Evolutionary conservation across 257 asterid genomes (phyloP).

Genomic region (Avicennia marina): DNA sequence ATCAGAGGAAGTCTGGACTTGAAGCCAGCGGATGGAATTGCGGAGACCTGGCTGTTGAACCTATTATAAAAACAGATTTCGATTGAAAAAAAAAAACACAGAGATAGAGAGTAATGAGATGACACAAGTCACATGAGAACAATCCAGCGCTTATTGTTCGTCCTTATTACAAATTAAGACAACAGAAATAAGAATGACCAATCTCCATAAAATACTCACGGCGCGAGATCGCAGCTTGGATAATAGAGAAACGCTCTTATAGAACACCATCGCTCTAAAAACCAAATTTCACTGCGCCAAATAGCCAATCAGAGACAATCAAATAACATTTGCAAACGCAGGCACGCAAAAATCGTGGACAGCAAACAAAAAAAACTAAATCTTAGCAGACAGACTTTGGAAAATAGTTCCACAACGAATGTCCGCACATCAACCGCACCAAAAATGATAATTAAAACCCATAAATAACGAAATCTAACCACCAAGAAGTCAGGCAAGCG

Average conservation of each 20-base stretch:
- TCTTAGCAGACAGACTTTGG: neutral
- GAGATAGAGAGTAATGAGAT: too few species aligned
- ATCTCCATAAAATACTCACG: constrained; percentile 19
- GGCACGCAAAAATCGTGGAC: neutral
- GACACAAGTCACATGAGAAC: neutral
- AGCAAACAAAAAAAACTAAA: neutral
- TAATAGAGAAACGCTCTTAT: constrained; percentile 30
- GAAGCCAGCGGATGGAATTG: constrained; percentile 57
- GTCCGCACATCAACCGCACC: constrained; percentile 4
- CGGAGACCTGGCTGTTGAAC: constrained; percentile 33
- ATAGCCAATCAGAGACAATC: neutral
- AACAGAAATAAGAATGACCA: neutral
- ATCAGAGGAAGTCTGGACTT: constrained; percentile 50
- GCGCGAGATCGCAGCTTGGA: constrained; percentile 40
- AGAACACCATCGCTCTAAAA: constrained; percentile 33
- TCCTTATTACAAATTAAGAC: neutral
- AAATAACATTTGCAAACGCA: neutral
- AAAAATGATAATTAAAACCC: neutral
- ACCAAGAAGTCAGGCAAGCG: neutral
- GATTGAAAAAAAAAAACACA: too few species aligned
- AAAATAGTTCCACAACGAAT: neutral
- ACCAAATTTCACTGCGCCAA: constrained; percentile 4
- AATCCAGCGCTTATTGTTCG: neutral
- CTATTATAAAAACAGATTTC: too few species aligned
- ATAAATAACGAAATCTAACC: neutral